Evolutionary conservation across 257 asterid species (phyloP).

Genomic region (Coffea canephora): DNA sequence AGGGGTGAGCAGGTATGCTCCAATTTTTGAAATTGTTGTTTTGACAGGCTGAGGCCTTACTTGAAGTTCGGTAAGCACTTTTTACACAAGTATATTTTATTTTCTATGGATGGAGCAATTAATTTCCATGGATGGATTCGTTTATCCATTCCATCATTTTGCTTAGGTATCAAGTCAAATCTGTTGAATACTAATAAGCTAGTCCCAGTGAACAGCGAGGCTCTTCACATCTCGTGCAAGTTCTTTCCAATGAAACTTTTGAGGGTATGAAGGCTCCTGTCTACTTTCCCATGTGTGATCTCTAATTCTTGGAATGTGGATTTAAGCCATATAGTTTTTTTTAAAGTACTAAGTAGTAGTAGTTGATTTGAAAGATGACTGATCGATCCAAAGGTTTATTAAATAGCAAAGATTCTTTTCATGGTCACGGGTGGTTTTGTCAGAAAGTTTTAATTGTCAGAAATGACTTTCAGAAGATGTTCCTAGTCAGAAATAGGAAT

Average conservation of each 20-base stretch:
- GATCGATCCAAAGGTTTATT: background rate
- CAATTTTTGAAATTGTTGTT: too few species aligned
- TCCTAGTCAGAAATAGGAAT: background rate
- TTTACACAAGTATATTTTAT: too few species aligned
- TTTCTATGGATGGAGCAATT: too few species aligned
- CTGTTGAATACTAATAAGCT: background rate
- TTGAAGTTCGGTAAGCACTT: too few species aligned
- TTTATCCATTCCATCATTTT: background rate
- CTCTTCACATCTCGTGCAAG: background rate
- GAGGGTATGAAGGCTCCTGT: background rate
- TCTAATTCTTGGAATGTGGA: background rate
- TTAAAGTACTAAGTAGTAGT: too few species aligned
- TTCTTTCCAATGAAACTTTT: background rate
- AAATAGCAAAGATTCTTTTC: conserved; percentile 1
- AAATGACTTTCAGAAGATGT: background rate
- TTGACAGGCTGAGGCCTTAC: too few species aligned
- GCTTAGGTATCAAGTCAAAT: conserved; percentile 7
- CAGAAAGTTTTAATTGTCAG: background rate
- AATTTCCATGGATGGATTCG: too few species aligned
- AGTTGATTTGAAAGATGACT: conserved; percentile 4
- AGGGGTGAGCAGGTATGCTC: too few species aligned
- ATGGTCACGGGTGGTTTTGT: conserved; percentile 4
- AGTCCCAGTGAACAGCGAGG: background rate
- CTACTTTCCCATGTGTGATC: conserved; percentile 14
- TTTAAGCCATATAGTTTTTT: background rate